phyloP scores from a whole-genome alignment of 345 rosid genomes.

The Pugionium cornutum region DNA sequence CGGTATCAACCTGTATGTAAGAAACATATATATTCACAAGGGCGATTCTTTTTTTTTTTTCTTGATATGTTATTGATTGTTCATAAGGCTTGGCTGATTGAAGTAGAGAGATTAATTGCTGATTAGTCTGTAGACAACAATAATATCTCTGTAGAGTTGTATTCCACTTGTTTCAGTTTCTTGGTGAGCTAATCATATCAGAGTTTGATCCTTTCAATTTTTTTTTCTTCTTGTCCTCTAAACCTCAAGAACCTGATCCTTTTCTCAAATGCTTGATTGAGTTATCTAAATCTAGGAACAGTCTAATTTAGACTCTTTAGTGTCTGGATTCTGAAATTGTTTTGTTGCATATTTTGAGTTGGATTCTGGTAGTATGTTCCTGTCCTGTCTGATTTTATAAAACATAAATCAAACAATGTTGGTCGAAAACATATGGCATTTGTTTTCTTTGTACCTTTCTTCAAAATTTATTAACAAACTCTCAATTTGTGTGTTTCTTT shows the following conservation, averaged over 20 bases:
- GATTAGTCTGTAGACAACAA: constrained; percentile 34
- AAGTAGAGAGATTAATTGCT: constrained; percentile 40
- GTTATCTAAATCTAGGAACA: constrained; percentile 5
- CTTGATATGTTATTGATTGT: constrained; percentile 41
- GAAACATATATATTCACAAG: constrained; percentile 30
- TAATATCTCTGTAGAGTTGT: constrained; percentile 39
- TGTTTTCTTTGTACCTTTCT: constrained; percentile 20
- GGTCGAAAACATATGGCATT: constrained; percentile 39
- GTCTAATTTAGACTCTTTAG: constrained; percentile 10
- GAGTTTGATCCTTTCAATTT: constrained; percentile 23
- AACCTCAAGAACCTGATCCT: constrained; percentile 21
- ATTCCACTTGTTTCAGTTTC: not conserved
- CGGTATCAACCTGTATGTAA: constrained; percentile 46
- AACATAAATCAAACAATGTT: constrained; percentile 25
- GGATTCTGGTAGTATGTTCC: constrained; percentile 24
- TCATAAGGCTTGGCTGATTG: constrained; percentile 48
- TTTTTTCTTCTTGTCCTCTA: constrained; percentile 6
- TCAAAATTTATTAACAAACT: not conserved
- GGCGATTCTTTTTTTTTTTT: constrained; percentile 26
- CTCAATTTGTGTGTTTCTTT: constrained; percentile 1
- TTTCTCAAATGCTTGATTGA: constrained; percentile 13
- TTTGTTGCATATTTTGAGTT: constrained; percentile 33
- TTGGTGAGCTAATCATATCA: constrained; percentile 34
- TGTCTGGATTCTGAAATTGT: constrained; percentile 17
- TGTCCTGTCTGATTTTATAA: constrained; percentile 14